Conservation (phyloP, 805 yeast genomes). For the Barnettozyma wickerhamii region DNA sequence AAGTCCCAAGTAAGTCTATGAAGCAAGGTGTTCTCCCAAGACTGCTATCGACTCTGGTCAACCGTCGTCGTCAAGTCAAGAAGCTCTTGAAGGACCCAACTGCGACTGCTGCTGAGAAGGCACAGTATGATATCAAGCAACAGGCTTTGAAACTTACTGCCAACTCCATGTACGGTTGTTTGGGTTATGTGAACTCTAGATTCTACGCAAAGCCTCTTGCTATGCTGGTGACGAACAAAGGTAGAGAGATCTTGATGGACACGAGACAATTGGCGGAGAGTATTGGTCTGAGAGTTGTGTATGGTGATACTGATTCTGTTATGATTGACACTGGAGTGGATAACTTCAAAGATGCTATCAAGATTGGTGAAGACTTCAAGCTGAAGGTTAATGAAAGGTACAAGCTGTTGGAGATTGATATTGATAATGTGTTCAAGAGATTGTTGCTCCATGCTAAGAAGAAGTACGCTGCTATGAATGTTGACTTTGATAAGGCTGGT, state of each 20-base stretch:
- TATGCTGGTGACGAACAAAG: constrained; percentile 90
- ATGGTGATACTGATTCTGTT: constrained; percentile 98
- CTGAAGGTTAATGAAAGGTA: constrained; percentile 83
- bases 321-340: constrained; percentile 91
- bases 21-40: constrained; percentile 83
- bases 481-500: constrained; percentile 46
- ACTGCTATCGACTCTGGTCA: constrained; percentile 76
- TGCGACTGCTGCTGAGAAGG: constrained; percentile 56
- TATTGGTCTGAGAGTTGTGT: constrained; percentile 77
- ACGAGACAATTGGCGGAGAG: constrained; percentile 91
- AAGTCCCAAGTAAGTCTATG: constrained; percentile 53
- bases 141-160: constrained; percentile 96
- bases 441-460: constrained; percentile 89
- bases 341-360: constrained; percentile 65
- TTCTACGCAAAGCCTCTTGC: constrained; percentile 96
- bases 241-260: constrained; percentile 91
- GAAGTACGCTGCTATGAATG: constrained; percentile 91
- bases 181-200: constrained; percentile 87
- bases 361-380: constrained; percentile 84
- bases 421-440: constrained; percentile 87
- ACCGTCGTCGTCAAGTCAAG: constrained; percentile 91
- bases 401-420: constrained; percentile 84
- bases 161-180: constrained; percentile 99
- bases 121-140: constrained; percentile 92
- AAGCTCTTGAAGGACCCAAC: constrained; percentile 73